Conservation (phyloP, 331 rosid species). For the Acacia pycnantha region DNA sequence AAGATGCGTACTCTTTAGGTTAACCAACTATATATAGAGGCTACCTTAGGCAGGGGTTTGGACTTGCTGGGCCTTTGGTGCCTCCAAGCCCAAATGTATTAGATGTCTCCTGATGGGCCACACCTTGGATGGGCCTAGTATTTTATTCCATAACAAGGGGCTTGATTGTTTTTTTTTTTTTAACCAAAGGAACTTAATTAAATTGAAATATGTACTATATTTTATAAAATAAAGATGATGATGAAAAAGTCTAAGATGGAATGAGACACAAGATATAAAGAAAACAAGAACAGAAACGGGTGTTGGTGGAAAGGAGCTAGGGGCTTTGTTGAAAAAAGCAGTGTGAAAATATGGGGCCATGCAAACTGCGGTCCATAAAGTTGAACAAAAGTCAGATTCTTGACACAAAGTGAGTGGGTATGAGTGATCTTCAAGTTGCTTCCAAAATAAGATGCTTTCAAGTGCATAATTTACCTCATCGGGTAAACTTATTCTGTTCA, state of each 20-base stretch:
- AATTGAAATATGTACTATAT: neutral
- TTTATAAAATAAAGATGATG: neutral
- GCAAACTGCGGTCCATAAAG: slow-evolving; percentile 23
- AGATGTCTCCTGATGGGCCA: no score
- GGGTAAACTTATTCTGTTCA: neutral
- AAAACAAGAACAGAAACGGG: slow-evolving; percentile 19
- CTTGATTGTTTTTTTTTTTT: neutral
- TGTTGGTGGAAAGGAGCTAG: neutral
- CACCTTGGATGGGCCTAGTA: no score
- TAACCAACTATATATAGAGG: no score
- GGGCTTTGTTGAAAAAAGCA: slow-evolving; percentile 18
- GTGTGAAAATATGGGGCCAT: slow-evolving; percentile 34
- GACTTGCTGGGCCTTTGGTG: no score
- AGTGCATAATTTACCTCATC: slow-evolving; percentile 16
- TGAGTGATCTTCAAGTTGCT: slow-evolving; percentile 38
- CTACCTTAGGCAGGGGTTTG: no score
- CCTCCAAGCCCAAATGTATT: no score
- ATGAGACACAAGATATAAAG: neutral
- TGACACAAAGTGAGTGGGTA: neutral
- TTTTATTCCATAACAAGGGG: no score
- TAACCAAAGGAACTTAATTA: no score
- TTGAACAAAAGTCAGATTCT: slow-evolving; percentile 22
- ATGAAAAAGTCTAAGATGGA: slow-evolving; percentile 1
- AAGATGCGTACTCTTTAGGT: no score
- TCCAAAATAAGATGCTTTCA: slow-evolving; percentile 31